A percentile compares a stretch with the other conserved stretches of the same genome.
Conservation (phyloP, 208 protist species). For the Crithidia mellificae region DNA sequence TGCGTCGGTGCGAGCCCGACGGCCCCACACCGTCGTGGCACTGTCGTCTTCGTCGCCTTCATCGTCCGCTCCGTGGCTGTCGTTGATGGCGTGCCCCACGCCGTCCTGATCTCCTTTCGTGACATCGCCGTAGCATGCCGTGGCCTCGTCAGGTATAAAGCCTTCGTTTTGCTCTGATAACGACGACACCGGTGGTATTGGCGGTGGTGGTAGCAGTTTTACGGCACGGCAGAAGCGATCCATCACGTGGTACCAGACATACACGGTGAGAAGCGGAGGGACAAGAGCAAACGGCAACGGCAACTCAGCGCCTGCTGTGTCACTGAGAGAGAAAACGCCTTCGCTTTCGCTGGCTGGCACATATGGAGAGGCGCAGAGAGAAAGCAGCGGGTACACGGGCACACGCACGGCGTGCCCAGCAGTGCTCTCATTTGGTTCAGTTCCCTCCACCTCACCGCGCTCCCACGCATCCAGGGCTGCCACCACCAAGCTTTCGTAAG, state of each 20-base stretch:
- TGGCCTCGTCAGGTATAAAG: background rate
- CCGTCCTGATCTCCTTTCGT: too few species aligned
- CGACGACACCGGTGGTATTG: background rate
- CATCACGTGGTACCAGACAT: conserved; percentile 34
- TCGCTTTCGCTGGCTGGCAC: background rate
- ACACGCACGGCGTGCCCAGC: background rate
- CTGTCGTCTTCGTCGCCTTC: background rate
- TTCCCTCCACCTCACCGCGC: background rate
- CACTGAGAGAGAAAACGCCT: too few species aligned
- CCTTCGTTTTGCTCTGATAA: background rate
- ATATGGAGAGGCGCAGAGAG: background rate
- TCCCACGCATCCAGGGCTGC: conserved; percentile 17
- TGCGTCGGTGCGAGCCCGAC: conserved; percentile 3
- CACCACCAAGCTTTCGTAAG: conserved; percentile 6
- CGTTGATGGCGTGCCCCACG: too few species aligned
- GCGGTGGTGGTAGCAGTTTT: conserved; percentile 6
- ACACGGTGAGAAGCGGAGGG: conserved; percentile 26
- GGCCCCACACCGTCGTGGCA: conserved; percentile 1
- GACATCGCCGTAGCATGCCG: background rate
- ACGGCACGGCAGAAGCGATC: conserved; percentile 22
- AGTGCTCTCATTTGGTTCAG: too few species aligned
- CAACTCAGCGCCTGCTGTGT: too few species aligned
- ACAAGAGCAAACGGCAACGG: conserved; percentile 30
- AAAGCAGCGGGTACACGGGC: conserved; percentile 27
- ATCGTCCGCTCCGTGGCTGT: too few species aligned